Base-by-base conservation (phyloP, 2,329 filamentous ascomycete genomes). In the Escovopsis sp. region DNA sequence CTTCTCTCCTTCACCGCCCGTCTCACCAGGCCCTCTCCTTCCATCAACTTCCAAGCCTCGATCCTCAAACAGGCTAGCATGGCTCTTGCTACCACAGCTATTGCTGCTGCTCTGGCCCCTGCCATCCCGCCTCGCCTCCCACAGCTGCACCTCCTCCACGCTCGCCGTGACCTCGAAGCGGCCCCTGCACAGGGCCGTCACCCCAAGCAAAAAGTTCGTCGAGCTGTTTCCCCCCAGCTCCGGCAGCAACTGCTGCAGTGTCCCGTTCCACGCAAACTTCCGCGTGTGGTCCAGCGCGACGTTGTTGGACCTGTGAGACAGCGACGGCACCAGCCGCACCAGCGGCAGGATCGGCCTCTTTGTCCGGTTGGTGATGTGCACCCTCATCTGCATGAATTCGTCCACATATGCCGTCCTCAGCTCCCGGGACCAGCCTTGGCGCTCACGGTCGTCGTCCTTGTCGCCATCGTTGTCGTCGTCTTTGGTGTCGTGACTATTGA, bases 251-350 rank as follows among this genome's bases (percentile, higher is more conserved):
- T 78, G 77, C 57, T 94, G 87, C 38, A 94, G 57, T 21, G 81
- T 76, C 2, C 87, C 87, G 43, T 85, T 88, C 78, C 84, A 90
- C 2, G 78, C 77, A 36, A 94, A 69, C 43, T 85, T 83, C 49
- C 83, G 77, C 29, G 80, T 80, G 37, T 88, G 72, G 52, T 94
- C 87, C 13, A 93, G 70, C 3, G 83, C 80, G 12, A 82, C 65
- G 40, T 74, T 76, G 34, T 72, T 66, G 1, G 80, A 72, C 13
- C 87, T 74, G 48, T 86, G 72, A 31, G 80, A 72, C 13, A 94
- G 68, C 34, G 76, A 72, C 0, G 87, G 86, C 53, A 87, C 72
- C 12, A 94, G 60, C 27, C 87, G 71, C 29, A 94, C 62, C 1
- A 92, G 62, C 0, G 83, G 77, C 31, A 73, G 67, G 25, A 94